Percentiles rank a stretch among this genome's conserved stretches.
Conservation (phyloP, 208 protist genomes). For the Trypanosomatidae sp. region DNA sequence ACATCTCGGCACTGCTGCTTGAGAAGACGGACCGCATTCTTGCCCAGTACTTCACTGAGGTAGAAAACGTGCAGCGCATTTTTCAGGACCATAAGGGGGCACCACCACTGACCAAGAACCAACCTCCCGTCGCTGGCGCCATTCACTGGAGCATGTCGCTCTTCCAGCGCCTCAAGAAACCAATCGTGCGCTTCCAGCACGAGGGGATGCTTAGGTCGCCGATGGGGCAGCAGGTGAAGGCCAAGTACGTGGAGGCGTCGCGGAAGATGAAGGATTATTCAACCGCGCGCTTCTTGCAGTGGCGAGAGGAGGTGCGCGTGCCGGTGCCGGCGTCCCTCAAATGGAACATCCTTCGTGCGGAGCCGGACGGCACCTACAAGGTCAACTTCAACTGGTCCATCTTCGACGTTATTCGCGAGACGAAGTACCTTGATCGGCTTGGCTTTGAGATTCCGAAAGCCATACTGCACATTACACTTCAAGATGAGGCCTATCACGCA, state of each 20-base stretch:
- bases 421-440: slow-evolving; percentile 97
- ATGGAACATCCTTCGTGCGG: slow-evolving; percentile 81
- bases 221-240: slow-evolving; percentile 89
- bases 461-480: slow-evolving; percentile 97
- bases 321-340: slow-evolving; percentile 91
- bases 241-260: slow-evolving; percentile 93
- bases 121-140: slow-evolving; percentile 96
- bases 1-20: slow-evolving; percentile 93
- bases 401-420: slow-evolving; percentile 96
- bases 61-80: slow-evolving; percentile 90
- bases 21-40: slow-evolving; percentile 97
- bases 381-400: slow-evolving; percentile 96
- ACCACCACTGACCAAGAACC: slow-evolving; percentile 97
- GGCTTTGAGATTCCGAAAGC: slow-evolving; percentile 96
- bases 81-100: slow-evolving; percentile 89
- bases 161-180: slow-evolving; percentile 97
- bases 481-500: slow-evolving; percentile 97
- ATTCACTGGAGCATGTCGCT: slow-evolving; percentile 97
- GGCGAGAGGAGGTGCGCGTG: slow-evolving; percentile 88
- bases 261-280: slow-evolving; percentile 95
- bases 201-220: slow-evolving; percentile 91
- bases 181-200: slow-evolving; percentile 95
- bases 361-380: slow-evolving; percentile 69
- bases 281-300: slow-evolving; percentile 87
- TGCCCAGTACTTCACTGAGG: slow-evolving; percentile 93